Percentiles rank a stretch among this genome's conserved stretches.
phyloP scores from a whole-genome alignment of 139 green algal species.

The Coccomyxa sp. region DNA sequence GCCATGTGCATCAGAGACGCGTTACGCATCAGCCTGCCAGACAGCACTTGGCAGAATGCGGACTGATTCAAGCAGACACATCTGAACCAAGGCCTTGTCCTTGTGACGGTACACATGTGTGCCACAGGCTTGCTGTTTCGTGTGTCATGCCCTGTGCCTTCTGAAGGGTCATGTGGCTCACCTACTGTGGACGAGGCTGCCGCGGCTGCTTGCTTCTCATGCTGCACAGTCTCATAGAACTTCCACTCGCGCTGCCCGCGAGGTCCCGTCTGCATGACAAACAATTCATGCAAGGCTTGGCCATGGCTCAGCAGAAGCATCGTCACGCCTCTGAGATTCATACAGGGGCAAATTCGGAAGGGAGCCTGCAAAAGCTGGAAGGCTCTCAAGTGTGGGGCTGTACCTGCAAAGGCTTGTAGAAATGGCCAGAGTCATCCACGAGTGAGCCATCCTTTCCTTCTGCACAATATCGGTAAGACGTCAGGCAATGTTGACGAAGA shows the following conservation, averaged over 20 bases:
- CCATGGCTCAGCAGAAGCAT: no score
- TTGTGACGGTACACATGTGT: not conserved
- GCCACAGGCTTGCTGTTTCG: not conserved
- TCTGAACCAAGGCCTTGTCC: not conserved
- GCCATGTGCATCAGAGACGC: no score
- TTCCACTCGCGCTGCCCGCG: constrained; percentile 43
- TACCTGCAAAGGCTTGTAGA: constrained; percentile 72
- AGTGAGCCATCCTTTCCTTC: constrained; percentile 60
- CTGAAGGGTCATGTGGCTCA: not conserved
- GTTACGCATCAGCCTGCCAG: not conserved
- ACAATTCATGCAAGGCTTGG: not conserved
- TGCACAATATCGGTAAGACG: constrained; percentile 15
- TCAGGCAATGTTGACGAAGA: not conserved
- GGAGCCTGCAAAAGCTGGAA: no score
- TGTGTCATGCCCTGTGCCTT: not conserved
- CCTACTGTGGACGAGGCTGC: no score
- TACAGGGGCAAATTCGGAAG: no score
- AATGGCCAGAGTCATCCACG: constrained; percentile 56
- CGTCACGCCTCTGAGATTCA: no score
- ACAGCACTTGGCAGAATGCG: not conserved
- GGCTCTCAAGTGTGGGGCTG: not conserved
- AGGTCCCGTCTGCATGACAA: constrained; percentile 36
- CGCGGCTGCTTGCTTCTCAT: not conserved
- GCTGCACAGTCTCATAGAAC: constrained; percentile 38
- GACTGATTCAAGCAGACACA: not conserved